Percentiles rank a stretch among this genome's conserved stretches.
Evolutionary conservation across 345 rosid genomes (phyloP).

Genomic region (Rhizophora mangle): DNA sequence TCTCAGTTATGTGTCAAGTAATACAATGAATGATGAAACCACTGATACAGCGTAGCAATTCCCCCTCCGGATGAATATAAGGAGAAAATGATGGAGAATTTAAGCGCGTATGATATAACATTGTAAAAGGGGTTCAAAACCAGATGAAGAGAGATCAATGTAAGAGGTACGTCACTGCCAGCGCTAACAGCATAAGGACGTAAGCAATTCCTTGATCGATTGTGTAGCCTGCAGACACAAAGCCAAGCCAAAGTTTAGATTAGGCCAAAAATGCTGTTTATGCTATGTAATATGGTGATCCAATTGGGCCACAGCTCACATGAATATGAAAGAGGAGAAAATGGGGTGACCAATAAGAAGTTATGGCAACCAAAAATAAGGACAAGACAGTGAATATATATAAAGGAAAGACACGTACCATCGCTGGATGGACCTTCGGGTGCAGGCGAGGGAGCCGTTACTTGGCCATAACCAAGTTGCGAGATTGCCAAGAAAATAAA

Average conservation of each 20-base stretch:
- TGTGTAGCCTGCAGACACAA: slow-evolving; percentile 23
- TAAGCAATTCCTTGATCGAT: slow-evolving; percentile 51
- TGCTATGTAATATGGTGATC: too few species aligned
- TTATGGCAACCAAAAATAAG: background rate
- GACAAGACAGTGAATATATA: background rate
- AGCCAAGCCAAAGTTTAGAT: background rate
- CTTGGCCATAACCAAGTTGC: slow-evolving; percentile 39
- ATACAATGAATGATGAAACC: too few species aligned
- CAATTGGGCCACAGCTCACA: too few species aligned
- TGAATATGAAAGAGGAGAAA: too few species aligned
- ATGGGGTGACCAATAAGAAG: too few species aligned
- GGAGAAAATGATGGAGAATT: slow-evolving; percentile 21
- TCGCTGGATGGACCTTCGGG: slow-evolving; percentile 35
- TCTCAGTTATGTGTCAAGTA: too few species aligned
- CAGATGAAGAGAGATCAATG: slow-evolving; percentile 21
- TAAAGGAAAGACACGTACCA: slow-evolving; percentile 26
- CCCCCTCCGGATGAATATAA: background rate
- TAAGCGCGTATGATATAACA: too few species aligned
- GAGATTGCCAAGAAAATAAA: slow-evolving; percentile 35
- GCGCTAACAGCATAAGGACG: slow-evolving; percentile 31
- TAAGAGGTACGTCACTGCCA: slow-evolving; percentile 36
- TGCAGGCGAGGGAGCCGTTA: slow-evolving; percentile 36
- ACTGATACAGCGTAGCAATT: slow-evolving; percentile 6
- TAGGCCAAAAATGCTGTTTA: background rate
- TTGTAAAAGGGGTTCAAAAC: too few species aligned